Evolutionary conservation across 2,329 filamentous ascomycete species (phyloP).

Genomic region (Rugonectria rugulosa): DNA sequence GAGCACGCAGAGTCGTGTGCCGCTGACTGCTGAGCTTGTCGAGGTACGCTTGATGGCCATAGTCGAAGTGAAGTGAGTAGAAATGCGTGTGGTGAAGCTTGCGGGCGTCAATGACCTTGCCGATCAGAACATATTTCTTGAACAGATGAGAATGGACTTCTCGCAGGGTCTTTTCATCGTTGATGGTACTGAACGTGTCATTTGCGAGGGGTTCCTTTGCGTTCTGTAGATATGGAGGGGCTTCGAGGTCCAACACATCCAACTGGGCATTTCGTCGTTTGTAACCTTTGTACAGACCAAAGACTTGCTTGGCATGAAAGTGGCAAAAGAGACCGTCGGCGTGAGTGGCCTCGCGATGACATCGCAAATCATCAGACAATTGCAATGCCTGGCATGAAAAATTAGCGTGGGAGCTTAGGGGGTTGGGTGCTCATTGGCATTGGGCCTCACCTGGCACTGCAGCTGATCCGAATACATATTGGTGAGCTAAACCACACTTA

Average conservation of each 20-base stretch:
- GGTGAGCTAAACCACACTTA: no score
- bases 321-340: slow-evolving; percentile 36
- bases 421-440: no score
- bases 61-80: slow-evolving; percentile 34
- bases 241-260: slow-evolving; percentile 26
- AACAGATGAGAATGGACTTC: slow-evolving; percentile 33
- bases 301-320: slow-evolving; percentile 35
- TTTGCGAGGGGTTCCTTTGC: slow-evolving; percentile 29
- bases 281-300: slow-evolving; percentile 36
- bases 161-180: slow-evolving; percentile 18
- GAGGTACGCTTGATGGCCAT: slow-evolving; percentile 37
- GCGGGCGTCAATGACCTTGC: slow-evolving; percentile 36
- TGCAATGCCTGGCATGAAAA: slow-evolving; percentile 34
- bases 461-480: no score
- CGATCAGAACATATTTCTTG: slow-evolving; percentile 31
- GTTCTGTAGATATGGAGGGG: slow-evolving; percentile 24
- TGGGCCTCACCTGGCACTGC: no score
- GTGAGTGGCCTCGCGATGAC: slow-evolving; percentile 56
- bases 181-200: slow-evolving; percentile 27
- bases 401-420: no score
- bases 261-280: slow-evolving; percentile 37
- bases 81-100: slow-evolving; percentile 38
- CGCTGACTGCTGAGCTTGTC: slow-evolving; percentile 37
- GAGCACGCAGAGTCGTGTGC: slow-evolving; percentile 24
- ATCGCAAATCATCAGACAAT: slow-evolving; percentile 59